phyloP scores from a whole-genome alignment of 192 early-diverging fungal genomes.

The Umbelopsis isabellina region DNA sequence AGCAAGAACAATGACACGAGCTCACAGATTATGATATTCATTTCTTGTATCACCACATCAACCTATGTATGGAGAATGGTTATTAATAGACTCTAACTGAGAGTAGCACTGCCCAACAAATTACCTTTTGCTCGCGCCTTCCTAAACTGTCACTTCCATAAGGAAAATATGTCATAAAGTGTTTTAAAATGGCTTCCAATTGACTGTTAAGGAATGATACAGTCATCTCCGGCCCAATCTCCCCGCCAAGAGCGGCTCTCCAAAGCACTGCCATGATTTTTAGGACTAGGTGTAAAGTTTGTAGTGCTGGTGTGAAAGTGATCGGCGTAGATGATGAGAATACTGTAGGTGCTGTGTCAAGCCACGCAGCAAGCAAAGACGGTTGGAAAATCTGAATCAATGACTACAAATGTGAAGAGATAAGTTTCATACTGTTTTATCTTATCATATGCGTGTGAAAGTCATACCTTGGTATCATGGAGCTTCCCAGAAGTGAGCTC shows the following conservation, averaged over 20 bases:
- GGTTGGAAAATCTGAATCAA: slow-evolving; percentile 60
- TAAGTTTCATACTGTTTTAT: slow-evolving; percentile 12
- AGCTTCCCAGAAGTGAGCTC: not conserved
- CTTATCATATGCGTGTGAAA: not conserved
- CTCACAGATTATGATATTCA: slow-evolving; percentile 75
- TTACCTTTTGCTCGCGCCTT: slow-evolving; percentile 57
- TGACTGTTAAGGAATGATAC: slow-evolving; percentile 50
- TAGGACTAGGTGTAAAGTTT: slow-evolving; percentile 63
- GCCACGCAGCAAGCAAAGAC: slow-evolving; percentile 75
- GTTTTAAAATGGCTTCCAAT: slow-evolving; percentile 65
- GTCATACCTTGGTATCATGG: slow-evolving; percentile 1
- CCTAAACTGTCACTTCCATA: slow-evolving; percentile 63
- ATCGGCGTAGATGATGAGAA: slow-evolving; percentile 58
- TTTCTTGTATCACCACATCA: slow-evolving; percentile 57
- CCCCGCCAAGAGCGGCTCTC: slow-evolving; percentile 53
- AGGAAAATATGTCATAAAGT: slow-evolving; percentile 76
- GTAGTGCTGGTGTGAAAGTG: slow-evolving; percentile 57
- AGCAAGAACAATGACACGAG: slow-evolving; percentile 61
- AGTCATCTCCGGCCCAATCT: slow-evolving; percentile 27
- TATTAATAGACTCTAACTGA: not conserved
- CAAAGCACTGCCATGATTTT: slow-evolving; percentile 74
- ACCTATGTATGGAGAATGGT: slow-evolving; percentile 39
- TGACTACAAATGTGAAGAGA: slow-evolving; percentile 27
- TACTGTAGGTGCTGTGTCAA: slow-evolving; percentile 71
- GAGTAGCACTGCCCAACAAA: too few species aligned